Evolutionary conservation across 2,329 filamentous ascomycete species (phyloP).

Genomic region (Pyricularia sp.): DNA sequence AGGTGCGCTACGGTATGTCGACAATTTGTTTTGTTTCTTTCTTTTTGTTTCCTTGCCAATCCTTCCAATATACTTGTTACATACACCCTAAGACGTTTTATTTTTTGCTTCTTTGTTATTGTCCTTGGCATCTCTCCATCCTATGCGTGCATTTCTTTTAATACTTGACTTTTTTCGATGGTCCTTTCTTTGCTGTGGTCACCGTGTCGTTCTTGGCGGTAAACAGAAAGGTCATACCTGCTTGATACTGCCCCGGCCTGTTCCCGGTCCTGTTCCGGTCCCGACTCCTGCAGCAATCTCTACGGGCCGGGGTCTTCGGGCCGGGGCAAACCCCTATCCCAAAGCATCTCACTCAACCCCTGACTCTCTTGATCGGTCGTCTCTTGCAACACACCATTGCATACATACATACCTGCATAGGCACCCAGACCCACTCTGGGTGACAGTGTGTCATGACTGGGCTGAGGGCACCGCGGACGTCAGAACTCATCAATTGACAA

Average conservation of each 20-base stretch:
- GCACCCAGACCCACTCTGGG: background rate
- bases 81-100: too few relatives aligned
- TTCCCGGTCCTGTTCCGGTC: background rate
- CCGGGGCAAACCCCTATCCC: background rate
- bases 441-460: background rate
- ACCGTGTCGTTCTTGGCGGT: background rate
- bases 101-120: background rate
- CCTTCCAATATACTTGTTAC: too few relatives aligned
- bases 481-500: background rate
- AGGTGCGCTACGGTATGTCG: conserved; percentile 55
- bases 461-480: background rate
- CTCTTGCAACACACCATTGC: background rate
- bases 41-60: background rate
- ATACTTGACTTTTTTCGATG: background rate
- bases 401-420: background rate
- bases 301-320: background rate
- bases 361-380: background rate
- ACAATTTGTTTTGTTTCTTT: background rate
- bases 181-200: background rate
- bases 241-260: background rate
- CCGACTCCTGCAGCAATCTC: background rate
- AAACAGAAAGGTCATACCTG: background rate
- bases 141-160: background rate
- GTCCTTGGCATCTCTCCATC: background rate
- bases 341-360: too few relatives aligned